Percentiles rank a stretch among this genome's conserved stretches.
phyloP scores from a whole-genome alignment of 129 eudicot genomes.

The sunflower (Helianthus annuus) region DNA sequence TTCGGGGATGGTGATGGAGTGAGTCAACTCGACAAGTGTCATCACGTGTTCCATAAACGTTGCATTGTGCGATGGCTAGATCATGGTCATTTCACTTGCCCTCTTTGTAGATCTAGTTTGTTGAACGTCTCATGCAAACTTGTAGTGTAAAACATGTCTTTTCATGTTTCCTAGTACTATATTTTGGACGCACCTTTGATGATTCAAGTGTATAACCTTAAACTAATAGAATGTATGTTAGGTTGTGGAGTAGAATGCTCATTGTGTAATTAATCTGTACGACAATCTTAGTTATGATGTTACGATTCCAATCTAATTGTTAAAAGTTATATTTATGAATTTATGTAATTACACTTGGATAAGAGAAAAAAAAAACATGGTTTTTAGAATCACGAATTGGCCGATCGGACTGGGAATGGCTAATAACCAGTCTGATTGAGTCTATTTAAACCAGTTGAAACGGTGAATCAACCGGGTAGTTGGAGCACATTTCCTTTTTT shows the following conservation, averaged over 20 bases:
- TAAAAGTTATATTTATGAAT: neutral
- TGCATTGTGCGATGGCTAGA: conserved; percentile 57
- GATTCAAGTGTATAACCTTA: neutral
- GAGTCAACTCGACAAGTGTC: conserved; percentile 48
- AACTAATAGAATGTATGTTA: neutral
- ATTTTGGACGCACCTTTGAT: neutral
- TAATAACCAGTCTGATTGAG: no score
- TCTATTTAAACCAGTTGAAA: no score
- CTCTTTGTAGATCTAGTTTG: conserved; percentile 56
- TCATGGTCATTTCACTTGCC: conserved; percentile 62
- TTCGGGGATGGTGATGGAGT: conserved; percentile 46
- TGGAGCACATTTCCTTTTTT: no score
- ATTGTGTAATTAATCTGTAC: conserved; percentile 30
- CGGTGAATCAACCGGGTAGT: no score
- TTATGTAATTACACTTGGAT: neutral
- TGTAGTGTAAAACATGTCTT: neutral
- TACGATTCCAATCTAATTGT: neutral
- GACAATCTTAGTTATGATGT: conserved; percentile 15
- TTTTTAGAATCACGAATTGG: no score
- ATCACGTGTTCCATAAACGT: conserved; percentile 53
- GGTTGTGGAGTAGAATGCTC: neutral
- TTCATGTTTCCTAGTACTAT: neutral
- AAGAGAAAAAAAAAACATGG: no score
- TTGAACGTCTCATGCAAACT: conserved; percentile 27
- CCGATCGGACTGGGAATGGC: no score